Percentiles rank a stretch among this genome's conserved stretches.
Conservation (phyloP, 2,329 filamentous ascomycete species). For the Verticillium tricorpus region DNA sequence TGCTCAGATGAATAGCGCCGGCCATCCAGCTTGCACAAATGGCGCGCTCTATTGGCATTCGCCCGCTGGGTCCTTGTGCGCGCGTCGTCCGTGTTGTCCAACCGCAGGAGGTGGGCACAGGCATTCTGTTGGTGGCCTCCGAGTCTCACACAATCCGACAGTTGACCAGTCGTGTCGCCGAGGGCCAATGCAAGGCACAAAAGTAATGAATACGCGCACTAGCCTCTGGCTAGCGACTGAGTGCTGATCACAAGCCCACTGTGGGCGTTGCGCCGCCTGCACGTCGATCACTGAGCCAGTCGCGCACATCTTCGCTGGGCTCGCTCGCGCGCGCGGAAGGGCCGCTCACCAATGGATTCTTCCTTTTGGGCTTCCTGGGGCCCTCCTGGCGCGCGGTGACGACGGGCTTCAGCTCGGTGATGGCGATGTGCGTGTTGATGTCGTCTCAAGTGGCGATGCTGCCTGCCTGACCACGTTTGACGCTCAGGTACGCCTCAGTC, state of each 20-base stretch:
- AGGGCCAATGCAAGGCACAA: constrained; percentile 4
- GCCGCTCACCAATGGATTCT: constrained; percentile 1
- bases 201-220: constrained; percentile 5
- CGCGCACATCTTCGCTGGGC: not conserved
- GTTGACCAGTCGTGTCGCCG: constrained; percentile 13
- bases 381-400: not conserved
- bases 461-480: not conserved
- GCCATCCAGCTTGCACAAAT: constrained; percentile 15
- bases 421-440: not conserved
- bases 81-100: constrained; percentile 11
- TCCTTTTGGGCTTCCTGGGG: not conserved
- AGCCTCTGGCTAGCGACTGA: not conserved
- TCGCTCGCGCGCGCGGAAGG: constrained; percentile 1
- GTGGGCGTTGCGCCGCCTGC: not conserved
- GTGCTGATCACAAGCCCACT: constrained; percentile 1
- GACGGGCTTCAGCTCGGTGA: not conserved
- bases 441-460: not conserved
- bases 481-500: not conserved
- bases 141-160: constrained; percentile 4
- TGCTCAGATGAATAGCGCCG: constrained; percentile 6
- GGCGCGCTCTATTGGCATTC: constrained; percentile 11
- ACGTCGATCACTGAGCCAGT: not conserved
- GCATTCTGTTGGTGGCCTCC: not conserved
- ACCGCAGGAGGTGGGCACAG: constrained; percentile 2
- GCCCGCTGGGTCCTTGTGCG: constrained; percentile 7